Base-by-base conservation (phyloP, 2,329 filamentous ascomycete species). In the Tolypocladium endophyticum region DNA sequence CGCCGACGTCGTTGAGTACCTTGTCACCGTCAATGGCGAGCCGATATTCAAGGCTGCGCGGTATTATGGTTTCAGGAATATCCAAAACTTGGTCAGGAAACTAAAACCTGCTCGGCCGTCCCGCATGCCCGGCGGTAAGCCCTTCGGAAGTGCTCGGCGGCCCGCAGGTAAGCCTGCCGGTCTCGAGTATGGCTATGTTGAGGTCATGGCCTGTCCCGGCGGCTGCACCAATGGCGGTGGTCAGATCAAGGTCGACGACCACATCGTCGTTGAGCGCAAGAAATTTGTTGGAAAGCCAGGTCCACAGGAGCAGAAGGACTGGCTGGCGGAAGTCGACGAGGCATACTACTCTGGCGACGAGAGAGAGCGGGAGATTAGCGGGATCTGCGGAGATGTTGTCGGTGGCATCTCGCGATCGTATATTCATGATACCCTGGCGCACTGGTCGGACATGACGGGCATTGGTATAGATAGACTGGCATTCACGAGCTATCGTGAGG, bases 181-280 rank as follows among this genome's bases (percentile, higher is more conserved):
- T 23, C 74, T 83, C 8, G 90, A 96, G 41, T 92, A 92, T 71
- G 83, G 88, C n/a, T 97, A 96, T 73, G 89, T 97, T 35, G 94
- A 99, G 75, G 94, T 99, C 61, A 99, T 99, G 94, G 94, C 94
- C 18, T 99, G 94, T 73, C 94, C 94, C 0, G 94, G 94, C n/a
- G 94, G 94, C 3, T 99, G 94, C 76, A 99, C 94, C 59, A 99
- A 99, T 68, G 94, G 94, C 2, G 94, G 94, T 43, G 94, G 94
- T 0, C 94, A 99, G 77, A 87, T 99, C 71, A 96, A 96, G 70
- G 84, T 90, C 33, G 89, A 91, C 58, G 94, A 97, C 71, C 84
- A 89, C 8, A 76, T 85, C 16, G 74, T 87, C 12, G 68, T 79
- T 50, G 79, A 80, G 62, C 78, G 78, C 55, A 79, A 76, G 63